Base-by-base conservation (phyloP, 2,329 filamentous ascomycete genomes). In the Huntiella decipiens region DNA sequence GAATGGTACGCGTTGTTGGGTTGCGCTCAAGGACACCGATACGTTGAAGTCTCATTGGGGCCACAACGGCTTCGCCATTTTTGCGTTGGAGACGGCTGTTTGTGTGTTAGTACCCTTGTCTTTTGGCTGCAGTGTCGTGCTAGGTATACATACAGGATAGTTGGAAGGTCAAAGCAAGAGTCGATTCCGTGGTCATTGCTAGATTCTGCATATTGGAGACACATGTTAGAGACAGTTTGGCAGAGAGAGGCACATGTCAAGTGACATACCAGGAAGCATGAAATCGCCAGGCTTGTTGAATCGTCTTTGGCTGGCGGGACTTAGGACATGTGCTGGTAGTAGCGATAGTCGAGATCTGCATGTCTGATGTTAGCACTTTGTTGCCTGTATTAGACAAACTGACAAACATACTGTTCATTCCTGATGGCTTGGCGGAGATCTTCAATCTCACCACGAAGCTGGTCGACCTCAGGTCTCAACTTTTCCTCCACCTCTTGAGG, bases 241-340 rank as follows among this genome's bases (percentile, higher is more conserved):
- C 15, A 32, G 17, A 38, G 12, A 12, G 38, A 38, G 17, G 40
- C 17, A 34, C 10, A 33, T 31, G 10, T 5, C 7, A 22, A 7
- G 31, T 31, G 22, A 28, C 45, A 38, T 47, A 47, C 45, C 45
- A 43, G 45, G 45, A 37, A 47, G 45, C 45, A 47, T 47, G 15
- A 47, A 47, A 42, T 47, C 45, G 17, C 45, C 45, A 32, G 45
- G 45, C 22, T 47, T 47, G 40, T 47, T 48, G 36, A 48, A 44
- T 19, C 41, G 41, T n/a, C 41, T 35, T 36, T 44, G 41, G 41
- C 19, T 39, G 5, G 22, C 42, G 22, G 42, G 46, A 17, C 36
- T 48, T n/a, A 44, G 16, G 10, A 44, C 28, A 36, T 44, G 34
- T 3, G 46, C 36, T 32, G 41, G 46, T 28, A 44, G 13, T 13